Percentiles rank a stretch among this genome's conserved stretches.
phyloP scores from a whole-genome alignment of 768 basidiomycete species.

The Rubroboletus satanas region DNA sequence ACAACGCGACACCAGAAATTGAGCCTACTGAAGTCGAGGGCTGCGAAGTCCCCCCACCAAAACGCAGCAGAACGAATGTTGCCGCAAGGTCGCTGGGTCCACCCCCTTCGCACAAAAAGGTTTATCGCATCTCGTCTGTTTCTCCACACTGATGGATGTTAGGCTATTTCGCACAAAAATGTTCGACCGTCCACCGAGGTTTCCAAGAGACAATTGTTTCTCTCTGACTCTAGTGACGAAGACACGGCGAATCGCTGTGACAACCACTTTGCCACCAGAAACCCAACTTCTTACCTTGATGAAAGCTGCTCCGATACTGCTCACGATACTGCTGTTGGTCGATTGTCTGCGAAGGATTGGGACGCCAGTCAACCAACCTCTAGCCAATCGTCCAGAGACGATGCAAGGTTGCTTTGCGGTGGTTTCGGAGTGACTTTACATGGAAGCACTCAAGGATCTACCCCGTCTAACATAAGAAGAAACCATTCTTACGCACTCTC shows the following conservation, averaged over 20 bases:
- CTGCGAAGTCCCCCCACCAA: conserved; percentile 10
- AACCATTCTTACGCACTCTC: conserved; percentile 15
- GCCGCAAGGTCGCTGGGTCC: not conserved
- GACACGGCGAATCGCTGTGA: conserved; percentile 1
- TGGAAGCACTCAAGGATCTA: not conserved
- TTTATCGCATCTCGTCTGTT: conserved; percentile 3
- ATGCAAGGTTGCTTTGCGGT: not conserved
- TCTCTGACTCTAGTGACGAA: conserved; percentile 12
- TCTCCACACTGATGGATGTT: conserved; percentile 8
- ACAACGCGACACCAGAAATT: conserved; percentile 30
- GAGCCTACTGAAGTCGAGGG: conserved; percentile 36
- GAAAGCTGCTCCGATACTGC: conserved; percentile 31
- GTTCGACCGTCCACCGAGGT: not conserved
- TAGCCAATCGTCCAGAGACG: conserved; percentile 7
- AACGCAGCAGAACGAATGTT: conserved; percentile 14
- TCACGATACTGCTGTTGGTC: conserved; percentile 7
- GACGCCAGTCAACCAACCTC: conserved; percentile 2
- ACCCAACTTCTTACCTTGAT: conserved; percentile 17
- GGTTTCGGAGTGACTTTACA: not conserved
- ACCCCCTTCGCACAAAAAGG: conserved; percentile 9
- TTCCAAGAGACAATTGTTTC: conserved; percentile 18
- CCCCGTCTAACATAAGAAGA: not conserved
- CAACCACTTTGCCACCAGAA: not conserved
- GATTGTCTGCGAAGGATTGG: not conserved
- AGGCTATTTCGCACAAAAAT: conserved; percentile 1